A percentile compares a stretch with the other conserved stretches of the same genome.
Conservation (phyloP, 129 eudicot genomes). For the Pseudognaphalium luteoalbum region DNA sequence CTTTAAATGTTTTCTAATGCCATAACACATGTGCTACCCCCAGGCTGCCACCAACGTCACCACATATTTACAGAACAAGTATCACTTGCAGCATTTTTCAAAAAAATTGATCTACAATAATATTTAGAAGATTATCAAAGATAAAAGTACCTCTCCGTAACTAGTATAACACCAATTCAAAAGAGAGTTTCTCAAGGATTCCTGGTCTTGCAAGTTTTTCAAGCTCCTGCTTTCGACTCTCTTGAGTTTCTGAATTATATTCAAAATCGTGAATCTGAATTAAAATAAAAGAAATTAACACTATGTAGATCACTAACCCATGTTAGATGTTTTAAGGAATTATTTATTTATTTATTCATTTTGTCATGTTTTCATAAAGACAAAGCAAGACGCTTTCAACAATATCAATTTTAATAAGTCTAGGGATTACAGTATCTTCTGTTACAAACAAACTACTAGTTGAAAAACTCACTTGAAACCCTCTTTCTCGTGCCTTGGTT, state of each 20-base stretch:
- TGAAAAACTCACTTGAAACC: constrained; percentile 65
- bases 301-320: constrained; percentile 4
- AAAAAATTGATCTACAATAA: background rate
- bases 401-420: background rate
- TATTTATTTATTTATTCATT: too few relatives aligned
- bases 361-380: constrained; percentile 16
- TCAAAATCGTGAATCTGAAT: constrained; percentile 87
- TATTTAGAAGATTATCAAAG: constrained; percentile 1
- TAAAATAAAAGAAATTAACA: constrained; percentile 12
- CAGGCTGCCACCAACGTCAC: background rate
- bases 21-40: background rate
- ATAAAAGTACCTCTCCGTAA: constrained; percentile 70
- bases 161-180: constrained; percentile 89
- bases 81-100: background rate
- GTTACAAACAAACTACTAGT: constrained; percentile 19
- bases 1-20: background rate
- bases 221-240: constrained; percentile 74
- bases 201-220: constrained; percentile 87
- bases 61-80: background rate
- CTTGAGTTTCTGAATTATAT: constrained; percentile 78
- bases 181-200: constrained; percentile 68
- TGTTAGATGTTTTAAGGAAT: background rate
- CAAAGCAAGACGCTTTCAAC: constrained; percentile 6
- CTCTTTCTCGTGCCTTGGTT: constrained; percentile 86
- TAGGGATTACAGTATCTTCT: background rate